Evolutionary conservation across 2,329 filamentous ascomycete genomes (phyloP), one percentile per base, ranked within the genome.

Genomic region (Aspergillus sp.): DNA sequence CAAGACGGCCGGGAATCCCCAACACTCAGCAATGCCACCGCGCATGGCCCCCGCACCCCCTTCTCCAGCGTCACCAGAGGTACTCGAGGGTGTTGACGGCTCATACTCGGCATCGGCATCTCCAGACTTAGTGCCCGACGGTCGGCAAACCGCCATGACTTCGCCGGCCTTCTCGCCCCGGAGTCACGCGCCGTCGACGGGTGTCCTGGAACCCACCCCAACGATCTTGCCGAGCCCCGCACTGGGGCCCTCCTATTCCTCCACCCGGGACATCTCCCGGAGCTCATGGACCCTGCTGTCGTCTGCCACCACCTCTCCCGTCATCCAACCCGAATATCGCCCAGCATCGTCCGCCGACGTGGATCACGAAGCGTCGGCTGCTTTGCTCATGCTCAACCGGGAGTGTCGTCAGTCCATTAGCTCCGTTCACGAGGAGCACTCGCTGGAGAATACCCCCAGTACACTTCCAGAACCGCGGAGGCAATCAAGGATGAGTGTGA

Each of bases 381-480:
- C 91, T 3, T 70, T 96, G 60, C 72, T 96, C 68, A 95, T 96
- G 91, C 76, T 96, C 53, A 95, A 92, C 60, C 84, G 80, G 49
- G 90, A 94, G 67, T 82, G 89, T 38, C 79, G 89, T 33, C 79
- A 78, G 35, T 76, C 73, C 4, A 62, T 67, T 1, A 62, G 68
- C 55, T 68, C 67, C 7, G 59, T 64, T 7, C 63, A 53, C 42
- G 66, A 66, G 32, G 59, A 60, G 9, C 59, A n/a, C 24, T 26
- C 58, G 13, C 43, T 45, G 11, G 53, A 52, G 26, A 56, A 51
- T 10, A 46, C 19, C 10, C 42, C 30, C 24, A 41, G 32, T 49
- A 47, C 43, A 17, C 35, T 36, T 9, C 44, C 51, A 20, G 63
- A 63, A 7, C 52, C 60, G 5, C 64, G 68, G 38, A 67, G 68